These are phyloP conservation scores for Rhinocladiella mackenziei DNA, from an alignment of 2,329 filamentous ascomycete genomes.

Conservation along the genomic window DNA sequence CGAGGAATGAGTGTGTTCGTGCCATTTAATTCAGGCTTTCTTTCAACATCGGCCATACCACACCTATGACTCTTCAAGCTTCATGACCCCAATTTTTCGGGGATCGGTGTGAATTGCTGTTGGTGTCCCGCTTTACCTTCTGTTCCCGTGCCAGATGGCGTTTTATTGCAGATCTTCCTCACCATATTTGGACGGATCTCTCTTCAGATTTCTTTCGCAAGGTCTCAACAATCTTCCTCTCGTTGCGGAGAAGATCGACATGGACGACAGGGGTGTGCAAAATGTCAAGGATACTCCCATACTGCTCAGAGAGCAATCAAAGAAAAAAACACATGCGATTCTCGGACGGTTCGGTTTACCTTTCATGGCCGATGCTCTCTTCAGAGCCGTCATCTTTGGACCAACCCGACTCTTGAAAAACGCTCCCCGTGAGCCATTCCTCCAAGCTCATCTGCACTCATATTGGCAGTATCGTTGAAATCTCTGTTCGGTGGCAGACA, in stretches of 20 bases:
- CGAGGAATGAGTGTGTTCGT: too few relatives aligned
- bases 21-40: neutral
- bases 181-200: constrained; percentile 54
- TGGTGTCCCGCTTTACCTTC: constrained; percentile 53
- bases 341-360: constrained; percentile 35
- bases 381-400: constrained; percentile 54
- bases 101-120: constrained; percentile 54
- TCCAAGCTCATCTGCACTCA: constrained; percentile 58
- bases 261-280: neutral
- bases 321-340: too few relatives aligned
- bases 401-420: constrained; percentile 59
- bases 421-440: constrained; percentile 57
- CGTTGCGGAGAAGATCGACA: constrained; percentile 39
- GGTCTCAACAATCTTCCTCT: constrained; percentile 61
- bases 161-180: constrained; percentile 57
- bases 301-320: too few relatives aligned
- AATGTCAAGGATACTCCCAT: too few relatives aligned
- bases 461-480: constrained; percentile 65
- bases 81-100: constrained; percentile 54
- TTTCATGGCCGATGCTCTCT: constrained; percentile 62
- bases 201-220: constrained; percentile 58
- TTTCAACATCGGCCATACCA: too few relatives aligned
- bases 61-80: constrained; percentile 15
- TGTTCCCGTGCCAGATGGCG: constrained; percentile 63
- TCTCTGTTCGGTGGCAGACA: constrained; percentile 43